Conservation (phyloP, 2,329 filamentous ascomycete species). For the Pseudogymnoascus sp. region DNA sequence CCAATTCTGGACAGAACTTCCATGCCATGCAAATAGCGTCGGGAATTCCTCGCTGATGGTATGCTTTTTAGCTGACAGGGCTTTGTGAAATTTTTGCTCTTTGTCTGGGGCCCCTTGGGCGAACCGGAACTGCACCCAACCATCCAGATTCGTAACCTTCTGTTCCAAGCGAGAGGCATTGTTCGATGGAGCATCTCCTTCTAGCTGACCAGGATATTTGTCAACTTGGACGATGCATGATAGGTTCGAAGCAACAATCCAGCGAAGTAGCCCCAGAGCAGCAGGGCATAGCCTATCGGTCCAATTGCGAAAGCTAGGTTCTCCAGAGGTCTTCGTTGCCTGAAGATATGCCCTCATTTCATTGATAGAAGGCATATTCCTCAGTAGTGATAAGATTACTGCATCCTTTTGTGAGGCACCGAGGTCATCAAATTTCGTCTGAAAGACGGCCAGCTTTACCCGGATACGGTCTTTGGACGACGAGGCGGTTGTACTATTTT, state of each 20-base stretch:
- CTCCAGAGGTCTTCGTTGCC: slow-evolving; percentile 20
- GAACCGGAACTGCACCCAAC: slow-evolving; percentile 77
- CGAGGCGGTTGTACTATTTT: background rate
- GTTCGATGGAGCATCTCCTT: slow-evolving; percentile 16
- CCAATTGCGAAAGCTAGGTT: slow-evolving; percentile 42
- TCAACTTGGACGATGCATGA: slow-evolving; percentile 78
- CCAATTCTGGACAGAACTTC: slow-evolving; percentile 71
- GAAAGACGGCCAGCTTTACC: slow-evolving; percentile 32
- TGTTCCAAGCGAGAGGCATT: slow-evolving; percentile 25
- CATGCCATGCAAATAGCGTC: slow-evolving; percentile 83
- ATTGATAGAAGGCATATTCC: slow-evolving; percentile 53
- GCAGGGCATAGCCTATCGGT: slow-evolving; percentile 54
- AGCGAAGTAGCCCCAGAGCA: slow-evolving; percentile 63
- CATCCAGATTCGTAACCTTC: slow-evolving; percentile 51
- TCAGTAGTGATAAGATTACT: slow-evolving; percentile 45
- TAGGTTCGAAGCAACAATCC: slow-evolving; percentile 85
- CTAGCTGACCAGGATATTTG: slow-evolving; percentile 26
- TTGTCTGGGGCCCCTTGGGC: slow-evolving; percentile 85
- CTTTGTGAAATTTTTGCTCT: slow-evolving; percentile 64
- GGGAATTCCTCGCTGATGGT: slow-evolving; percentile 35
- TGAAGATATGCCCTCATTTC: slow-evolving; percentile 48
- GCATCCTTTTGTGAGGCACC: slow-evolving; percentile 37
- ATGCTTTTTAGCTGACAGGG: slow-evolving; percentile 43
- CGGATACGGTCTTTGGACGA: background rate
- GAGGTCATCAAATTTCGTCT: slow-evolving; percentile 52